Base-by-base conservation (phyloP, 164 flowering plant species). In the Chimonanthus salicifolius region DNA sequence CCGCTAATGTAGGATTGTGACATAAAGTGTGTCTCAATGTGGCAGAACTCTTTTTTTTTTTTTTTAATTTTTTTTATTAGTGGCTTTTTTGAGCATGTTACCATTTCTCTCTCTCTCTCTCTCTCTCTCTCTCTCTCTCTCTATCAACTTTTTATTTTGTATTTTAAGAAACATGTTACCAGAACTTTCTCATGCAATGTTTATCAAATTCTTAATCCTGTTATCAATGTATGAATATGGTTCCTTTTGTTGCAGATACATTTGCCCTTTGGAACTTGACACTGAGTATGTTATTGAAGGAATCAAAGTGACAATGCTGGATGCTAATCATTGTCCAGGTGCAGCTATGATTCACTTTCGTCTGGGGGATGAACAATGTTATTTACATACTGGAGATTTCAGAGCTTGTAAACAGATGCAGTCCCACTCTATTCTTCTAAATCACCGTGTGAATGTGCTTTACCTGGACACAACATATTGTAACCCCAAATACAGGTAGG, bases 241-340 rank as follows among this genome's bases (percentile, higher is more conserved):
- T 44, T 64, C 49, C 78, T 4, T 33, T 68, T 54, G 66, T 62
- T 69, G 69, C 82, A 90, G 91, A 72, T 84, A 74, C 64, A 84
- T 90, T 58, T 78, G 70, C 71, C 86, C 90, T 6, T 74, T 90
- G 85, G 95, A 88, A 74, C 71, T 88, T 45, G 85, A 82, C 62
- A 79, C 63, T 1, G 90, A 86, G 70, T 67, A 86, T 76, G 70
- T 74, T 33, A 82, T 91, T 75, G 83, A 87, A 68, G 92, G 91
- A 54, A 76, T 86, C 58, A 86, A 81, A 80, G 87, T 91, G 58
- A 89, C 89, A 48, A 69, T 91, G 78, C 74, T 89, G 68, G 90
- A 91, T 70, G 96, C 93, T 71, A 89, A 89, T 86, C 96, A 91
- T 72, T 91, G 93, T 72, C 92, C 96, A n/a, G 92, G 93, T 78